Evolutionary conservation across 2,329 filamentous ascomycete species (phyloP).

Genomic region (Elsinoe arachidis): DNA sequence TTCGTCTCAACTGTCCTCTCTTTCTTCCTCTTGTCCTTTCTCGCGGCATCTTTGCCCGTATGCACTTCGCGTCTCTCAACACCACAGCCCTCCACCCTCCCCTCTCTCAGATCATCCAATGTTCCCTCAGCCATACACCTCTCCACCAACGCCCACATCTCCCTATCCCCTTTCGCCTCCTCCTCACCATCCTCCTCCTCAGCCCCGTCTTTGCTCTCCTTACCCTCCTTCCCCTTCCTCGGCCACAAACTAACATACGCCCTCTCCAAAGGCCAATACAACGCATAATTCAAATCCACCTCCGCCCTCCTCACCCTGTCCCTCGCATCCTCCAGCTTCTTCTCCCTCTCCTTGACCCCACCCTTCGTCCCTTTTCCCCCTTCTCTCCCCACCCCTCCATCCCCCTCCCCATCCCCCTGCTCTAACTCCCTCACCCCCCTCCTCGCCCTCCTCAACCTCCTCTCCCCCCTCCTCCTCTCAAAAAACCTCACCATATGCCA

Average conservation of each 20-base stretch:
- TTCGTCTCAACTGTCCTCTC: not conserved
- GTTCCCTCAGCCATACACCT: constrained; percentile 52
- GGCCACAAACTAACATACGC: constrained; percentile 55
- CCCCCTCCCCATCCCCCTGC: constrained; percentile 39
- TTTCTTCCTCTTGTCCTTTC: constrained; percentile 7
- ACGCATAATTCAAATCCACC: constrained; percentile 67
- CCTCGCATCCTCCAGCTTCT: constrained; percentile 40
- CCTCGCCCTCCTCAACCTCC: constrained; percentile 56
- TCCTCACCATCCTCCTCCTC: not conserved
- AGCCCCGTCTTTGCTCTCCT: constrained; percentile 19
- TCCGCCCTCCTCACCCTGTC: constrained; percentile 45
- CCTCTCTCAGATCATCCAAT: constrained; percentile 45
- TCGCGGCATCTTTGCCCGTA: not conserved
- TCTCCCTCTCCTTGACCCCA: constrained; percentile 44
- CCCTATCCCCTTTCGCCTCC: constrained; percentile 31
- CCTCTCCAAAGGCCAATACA: constrained; percentile 62
- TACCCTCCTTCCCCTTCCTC: constrained; percentile 26
- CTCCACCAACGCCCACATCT: constrained; percentile 63
- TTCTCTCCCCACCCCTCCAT: constrained; percentile 27
- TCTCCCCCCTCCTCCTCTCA: constrained; percentile 67
- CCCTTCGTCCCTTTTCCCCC: constrained; percentile 38
- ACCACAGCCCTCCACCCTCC: constrained; percentile 6
- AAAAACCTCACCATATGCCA: constrained; percentile 84
- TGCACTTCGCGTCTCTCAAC: not conserved
- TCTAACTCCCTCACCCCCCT: constrained; percentile 48